Evolutionary conservation across 176 grass and related monocot species (phyloP).

Genomic region (Thinopyrum elongatum): DNA sequence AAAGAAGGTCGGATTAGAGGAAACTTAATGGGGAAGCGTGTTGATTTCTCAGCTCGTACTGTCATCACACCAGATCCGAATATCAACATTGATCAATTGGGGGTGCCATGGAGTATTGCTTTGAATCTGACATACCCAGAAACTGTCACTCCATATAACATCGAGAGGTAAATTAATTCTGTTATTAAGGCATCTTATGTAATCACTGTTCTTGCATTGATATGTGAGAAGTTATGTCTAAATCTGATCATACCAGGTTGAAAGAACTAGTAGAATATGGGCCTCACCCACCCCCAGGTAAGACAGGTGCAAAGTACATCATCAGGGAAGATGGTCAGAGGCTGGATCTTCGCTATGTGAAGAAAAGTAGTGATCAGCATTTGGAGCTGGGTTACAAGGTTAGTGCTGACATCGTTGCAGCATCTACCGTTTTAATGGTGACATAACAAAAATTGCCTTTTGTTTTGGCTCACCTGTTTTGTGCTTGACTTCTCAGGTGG

Average conservation of each 20-base stretch:
- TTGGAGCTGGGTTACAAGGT: slow-evolving; percentile 97
- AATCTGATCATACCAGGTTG: slow-evolving; percentile 46
- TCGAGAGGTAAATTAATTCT: slow-evolving; percentile 61
- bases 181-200: background rate
- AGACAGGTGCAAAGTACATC: slow-evolving; percentile 95
- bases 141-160: slow-evolving; percentile 97
- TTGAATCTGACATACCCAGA: slow-evolving; percentile 95
- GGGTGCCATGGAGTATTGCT: slow-evolving; percentile 98
- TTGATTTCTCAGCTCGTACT: slow-evolving; percentile 95
- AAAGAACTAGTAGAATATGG: slow-evolving; percentile 98
- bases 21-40: slow-evolving; percentile 98
- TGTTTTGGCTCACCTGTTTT: slow-evolving; percentile 2
- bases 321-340: slow-evolving; percentile 96
- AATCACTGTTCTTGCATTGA: background rate
- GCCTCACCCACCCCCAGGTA: slow-evolving; percentile 86
- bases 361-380: slow-evolving; percentile 98
- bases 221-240: slow-evolving; percentile 5
- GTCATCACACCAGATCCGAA: slow-evolving; percentile 94
- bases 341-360: slow-evolving; percentile 91
- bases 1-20: slow-evolving; percentile 99
- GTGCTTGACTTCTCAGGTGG: slow-evolving; percentile 58
- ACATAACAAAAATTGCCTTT: background rate
- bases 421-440: background rate
- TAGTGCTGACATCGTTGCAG: background rate
- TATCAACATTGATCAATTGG: slow-evolving; percentile 96